Percentiles rank a stretch among this genome's conserved stretches.
phyloP scores from a whole-genome alignment of 2,329 filamentous ascomycete species.

The Fusarium sp. region DNA sequence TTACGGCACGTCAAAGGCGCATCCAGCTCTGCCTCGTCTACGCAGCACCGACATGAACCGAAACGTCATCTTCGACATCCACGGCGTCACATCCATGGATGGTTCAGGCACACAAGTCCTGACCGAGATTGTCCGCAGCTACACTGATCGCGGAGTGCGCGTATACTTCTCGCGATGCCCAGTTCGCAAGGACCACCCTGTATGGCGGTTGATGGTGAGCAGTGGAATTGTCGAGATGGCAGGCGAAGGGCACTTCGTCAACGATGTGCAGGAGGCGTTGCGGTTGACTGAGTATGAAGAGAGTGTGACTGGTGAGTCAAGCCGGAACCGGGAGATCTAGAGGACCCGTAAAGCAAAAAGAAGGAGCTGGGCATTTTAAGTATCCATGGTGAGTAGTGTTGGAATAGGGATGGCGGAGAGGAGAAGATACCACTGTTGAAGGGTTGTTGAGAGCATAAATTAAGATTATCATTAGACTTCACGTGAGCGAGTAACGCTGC shows the following conservation, averaged over 20 bases:
- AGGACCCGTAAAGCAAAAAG: neutral
- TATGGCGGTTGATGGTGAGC: conserved; percentile 79
- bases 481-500: neutral
- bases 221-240: conserved; percentile 89
- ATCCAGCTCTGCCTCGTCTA: conserved; percentile 87
- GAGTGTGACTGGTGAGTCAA: conserved; percentile 51
- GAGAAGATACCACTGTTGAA: conserved; percentile 31
- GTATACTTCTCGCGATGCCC: conserved; percentile 79
- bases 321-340: conserved; percentile 26
- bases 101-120: conserved; percentile 94
- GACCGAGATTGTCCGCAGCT: conserved; percentile 86
- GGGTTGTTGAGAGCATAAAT: conserved; percentile 3
- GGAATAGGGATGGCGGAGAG: conserved; percentile 9
- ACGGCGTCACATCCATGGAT: conserved; percentile 95
- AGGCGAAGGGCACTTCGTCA: conserved; percentile 82
- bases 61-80: conserved; percentile 96
- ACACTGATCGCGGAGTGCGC: conserved; percentile 80
- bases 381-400: neutral
- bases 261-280: conserved; percentile 86
- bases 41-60: conserved; percentile 84
- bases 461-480: conserved; percentile 13
- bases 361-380: neutral
- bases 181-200: conserved; percentile 61
- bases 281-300: conserved; percentile 82
- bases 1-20: conserved; percentile 87